Base-by-base conservation (phyloP, 768 basidiomycete genomes). In the Mycena venus region DNA sequence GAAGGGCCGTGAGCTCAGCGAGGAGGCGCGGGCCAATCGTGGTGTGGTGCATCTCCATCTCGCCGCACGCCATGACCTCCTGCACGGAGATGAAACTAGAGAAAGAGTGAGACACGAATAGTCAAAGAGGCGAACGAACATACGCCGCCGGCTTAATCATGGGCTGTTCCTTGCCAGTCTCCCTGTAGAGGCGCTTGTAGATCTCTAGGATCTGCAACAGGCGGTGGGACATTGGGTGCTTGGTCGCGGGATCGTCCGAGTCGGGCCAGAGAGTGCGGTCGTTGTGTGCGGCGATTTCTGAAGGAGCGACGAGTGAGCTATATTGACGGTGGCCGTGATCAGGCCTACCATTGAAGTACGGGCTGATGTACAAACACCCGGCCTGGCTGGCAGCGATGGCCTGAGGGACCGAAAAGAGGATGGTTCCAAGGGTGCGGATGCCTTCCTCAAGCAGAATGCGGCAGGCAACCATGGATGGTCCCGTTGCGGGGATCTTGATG, bases 401-500 rank as follows among this genome's bases (percentile, higher is more conserved):
- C 69, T 89, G 88, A 34, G 82, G 81, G 34, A 88, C 78, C 44
- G 82, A 84, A 82, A 89, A 89, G 31, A 89, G 80, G 40, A 84
- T 83, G 2, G 88, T 89, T 34, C 84, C 88, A n/a, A 89, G 84
- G 3, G 87, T 88, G 29, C 84, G 78, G 67, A 88, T 88, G 60
- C 88, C 88, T 34, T 82, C 76, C 27, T 80, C 80, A 55, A 84
- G 81, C n/a, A 88, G 82, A 25, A 83, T 78, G 23, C 79, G 78
- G 68, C 86, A 85, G 4, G 88, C 88, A 49, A 84, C 76, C 58
- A 88, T 81, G 11, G 85, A 84, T 47, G 86, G 84, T 3, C 84
- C 84, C 0, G 88, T 88, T 29, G 85, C 80, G 49, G 88, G 88
- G 61, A 89, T 86, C 79, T 89, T 89, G 80, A 89, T 86, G 74